These are phyloP conservation scores for Xylaria castorea DNA, from an alignment of 495 filamentous ascomycete species.

Conservation along the genomic window DNA sequence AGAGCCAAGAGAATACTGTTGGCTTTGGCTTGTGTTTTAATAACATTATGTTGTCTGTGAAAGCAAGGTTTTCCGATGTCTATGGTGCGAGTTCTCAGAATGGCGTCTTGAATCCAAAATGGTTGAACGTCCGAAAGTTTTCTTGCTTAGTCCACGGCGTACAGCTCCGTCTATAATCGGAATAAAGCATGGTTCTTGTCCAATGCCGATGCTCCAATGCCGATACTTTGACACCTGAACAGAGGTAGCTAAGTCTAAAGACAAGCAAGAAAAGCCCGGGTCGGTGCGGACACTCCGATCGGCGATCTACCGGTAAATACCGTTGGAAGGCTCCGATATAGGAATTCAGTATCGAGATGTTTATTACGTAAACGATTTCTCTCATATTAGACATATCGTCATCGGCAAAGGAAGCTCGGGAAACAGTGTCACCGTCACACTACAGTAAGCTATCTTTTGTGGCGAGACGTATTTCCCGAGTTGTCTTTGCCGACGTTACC, in stretches of 20 bases:
- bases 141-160: background rate
- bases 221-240: background rate
- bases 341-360: background rate
- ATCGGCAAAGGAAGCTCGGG: background rate
- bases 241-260: background rate
- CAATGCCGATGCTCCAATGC: background rate
- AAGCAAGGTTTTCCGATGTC: background rate
- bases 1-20: background rate
- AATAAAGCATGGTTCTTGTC: background rate
- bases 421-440: background rate
- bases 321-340: conserved; percentile 7
- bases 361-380: background rate
- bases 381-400: background rate
- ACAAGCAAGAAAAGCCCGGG: too few relatives aligned
- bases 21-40: background rate
- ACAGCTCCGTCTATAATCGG: background rate
- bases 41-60: too few relatives aligned
- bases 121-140: background rate
- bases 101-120: background rate
- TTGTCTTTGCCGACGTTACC: background rate
- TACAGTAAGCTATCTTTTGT: background rate
- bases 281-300: background rate
- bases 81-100: background rate
- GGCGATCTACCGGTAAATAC: background rate
- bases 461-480: background rate